Evolutionary conservation across 352 stramenopile species (phyloP).

Genomic region (Halophytophthora batemanensis): DNA sequence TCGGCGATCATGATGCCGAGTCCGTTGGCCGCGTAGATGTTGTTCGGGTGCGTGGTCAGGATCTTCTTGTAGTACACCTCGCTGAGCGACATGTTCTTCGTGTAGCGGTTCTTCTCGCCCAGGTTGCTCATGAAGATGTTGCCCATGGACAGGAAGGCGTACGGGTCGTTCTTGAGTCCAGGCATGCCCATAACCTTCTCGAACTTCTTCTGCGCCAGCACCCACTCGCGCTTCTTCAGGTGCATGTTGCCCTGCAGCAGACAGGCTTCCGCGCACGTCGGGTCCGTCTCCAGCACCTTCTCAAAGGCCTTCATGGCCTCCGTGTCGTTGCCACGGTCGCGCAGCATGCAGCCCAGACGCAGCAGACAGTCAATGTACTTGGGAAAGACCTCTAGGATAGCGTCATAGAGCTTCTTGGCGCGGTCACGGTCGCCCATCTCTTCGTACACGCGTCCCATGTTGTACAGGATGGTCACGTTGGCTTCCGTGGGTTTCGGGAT

Average conservation of each 20-base stretch:
- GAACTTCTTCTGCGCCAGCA: constrained; percentile 92
- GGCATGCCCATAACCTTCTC: constrained; percentile 93
- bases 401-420: constrained; percentile 91
- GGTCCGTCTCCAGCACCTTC: constrained; percentile 89
- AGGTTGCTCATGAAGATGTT: constrained; percentile 99
- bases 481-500: constrained; percentile 53
- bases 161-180: constrained; percentile 95
- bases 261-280: constrained; percentile 90
- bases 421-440: constrained; percentile 88
- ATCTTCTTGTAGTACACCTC: constrained; percentile 97
- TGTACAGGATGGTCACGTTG: constrained; percentile 95
- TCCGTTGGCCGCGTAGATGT: constrained; percentile 97
- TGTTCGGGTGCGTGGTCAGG: constrained; percentile 88
- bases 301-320: constrained; percentile 91
- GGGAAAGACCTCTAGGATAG: constrained; percentile 91
- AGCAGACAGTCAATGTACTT: constrained; percentile 95
- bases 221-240: constrained; percentile 94
- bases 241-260: constrained; percentile 96
- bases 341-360: constrained; percentile 91
- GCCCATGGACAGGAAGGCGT: constrained; percentile 95
- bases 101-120: constrained; percentile 93
- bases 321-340: constrained; percentile 91
- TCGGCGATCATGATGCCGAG: constrained; percentile 97
- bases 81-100: constrained; percentile 94
- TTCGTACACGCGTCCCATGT: constrained; percentile 94